Evolutionary conservation across 192 early-diverging fungal genomes (phyloP).

Genomic region (Radiomyces spectabilis): DNA sequence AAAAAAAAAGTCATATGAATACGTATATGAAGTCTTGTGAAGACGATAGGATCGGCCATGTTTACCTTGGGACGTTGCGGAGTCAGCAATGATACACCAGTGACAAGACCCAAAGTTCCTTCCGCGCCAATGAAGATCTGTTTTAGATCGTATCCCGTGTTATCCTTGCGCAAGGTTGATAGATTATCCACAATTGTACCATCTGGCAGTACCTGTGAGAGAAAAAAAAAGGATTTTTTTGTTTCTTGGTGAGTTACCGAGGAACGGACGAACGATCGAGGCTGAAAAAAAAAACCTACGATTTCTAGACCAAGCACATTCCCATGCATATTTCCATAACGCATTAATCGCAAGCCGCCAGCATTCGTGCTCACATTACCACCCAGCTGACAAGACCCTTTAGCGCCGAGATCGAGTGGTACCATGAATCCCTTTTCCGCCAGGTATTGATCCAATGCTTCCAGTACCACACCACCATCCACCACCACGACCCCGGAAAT

Average conservation of each 20-base stretch:
- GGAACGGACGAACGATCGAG: no score
- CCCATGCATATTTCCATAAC: slow-evolving; percentile 92
- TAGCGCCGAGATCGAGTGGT: slow-evolving; percentile 86
- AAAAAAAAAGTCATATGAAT: slow-evolving; percentile 18
- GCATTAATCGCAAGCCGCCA: slow-evolving; percentile 85
- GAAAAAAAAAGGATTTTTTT: background rate
- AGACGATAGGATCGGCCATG: no score
- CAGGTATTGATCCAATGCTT: slow-evolving; percentile 77
- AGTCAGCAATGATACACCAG: slow-evolving; percentile 80
- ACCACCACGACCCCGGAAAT: slow-evolving; percentile 73
- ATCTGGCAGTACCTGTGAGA: slow-evolving; percentile 64
- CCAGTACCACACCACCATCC: slow-evolving; percentile 89
- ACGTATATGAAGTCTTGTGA: background rate
- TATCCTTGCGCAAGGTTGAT: slow-evolving; percentile 87
- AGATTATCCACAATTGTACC: slow-evolving; percentile 82
- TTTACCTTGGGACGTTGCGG: slow-evolving; percentile 59
- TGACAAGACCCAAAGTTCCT: slow-evolving; percentile 91
- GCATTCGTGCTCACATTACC: slow-evolving; percentile 98
- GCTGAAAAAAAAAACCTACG: no score
- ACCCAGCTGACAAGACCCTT: slow-evolving; percentile 88
- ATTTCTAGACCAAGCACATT: slow-evolving; percentile 90
- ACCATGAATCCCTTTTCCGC: slow-evolving; percentile 75
- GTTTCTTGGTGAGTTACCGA: no score
- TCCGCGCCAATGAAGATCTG: slow-evolving; percentile 97
- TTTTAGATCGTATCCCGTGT: slow-evolving; percentile 96